phyloP scores from a whole-genome alignment of 140 eudicot species.

The Oenanthe javanica region DNA sequence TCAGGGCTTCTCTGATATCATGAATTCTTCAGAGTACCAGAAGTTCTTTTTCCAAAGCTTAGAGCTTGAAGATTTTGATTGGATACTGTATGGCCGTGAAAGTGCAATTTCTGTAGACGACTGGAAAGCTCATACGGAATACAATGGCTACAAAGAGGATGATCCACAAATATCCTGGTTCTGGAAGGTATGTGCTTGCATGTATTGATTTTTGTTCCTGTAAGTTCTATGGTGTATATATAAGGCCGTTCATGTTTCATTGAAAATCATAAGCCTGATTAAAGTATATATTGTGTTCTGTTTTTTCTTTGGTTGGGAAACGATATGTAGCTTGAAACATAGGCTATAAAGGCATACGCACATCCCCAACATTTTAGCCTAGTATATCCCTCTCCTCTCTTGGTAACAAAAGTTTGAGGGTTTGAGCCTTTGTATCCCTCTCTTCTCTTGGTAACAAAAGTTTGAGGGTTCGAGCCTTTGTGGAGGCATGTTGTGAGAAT shows the following conservation, averaged over 20 bases:
- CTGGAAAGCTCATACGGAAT: conserved; percentile 51
- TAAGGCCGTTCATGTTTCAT: background rate
- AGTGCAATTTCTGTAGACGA: conserved; percentile 41
- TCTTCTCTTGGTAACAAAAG: background rate
- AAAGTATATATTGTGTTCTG: background rate
- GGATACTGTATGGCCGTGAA: conserved; percentile 48
- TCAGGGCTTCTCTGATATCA: conserved; percentile 40
- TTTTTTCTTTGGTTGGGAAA: background rate
- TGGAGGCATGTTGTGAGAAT: background rate
- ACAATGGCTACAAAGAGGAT: conserved; percentile 34
- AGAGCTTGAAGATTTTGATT: conserved; percentile 45
- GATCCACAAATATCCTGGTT: conserved; percentile 48
- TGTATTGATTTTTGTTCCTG: background rate
- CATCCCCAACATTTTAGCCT: background rate
- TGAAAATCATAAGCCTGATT: background rate
- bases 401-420: background rate
- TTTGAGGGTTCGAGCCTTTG: background rate
- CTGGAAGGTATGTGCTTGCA: conserved; percentile 48
- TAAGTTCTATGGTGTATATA: background rate
- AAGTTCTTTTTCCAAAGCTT: conserved; percentile 30
- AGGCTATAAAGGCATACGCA: background rate
- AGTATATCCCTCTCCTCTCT: background rate
- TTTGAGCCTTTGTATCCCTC: background rate
- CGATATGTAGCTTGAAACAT: background rate
- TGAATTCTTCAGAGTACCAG: conserved; percentile 1